A percentile compares a stretch with the other conserved stretches of the same genome.
Conservation (phyloP, 768 basidiomycete species). For the Boletus vermiculosoides region DNA sequence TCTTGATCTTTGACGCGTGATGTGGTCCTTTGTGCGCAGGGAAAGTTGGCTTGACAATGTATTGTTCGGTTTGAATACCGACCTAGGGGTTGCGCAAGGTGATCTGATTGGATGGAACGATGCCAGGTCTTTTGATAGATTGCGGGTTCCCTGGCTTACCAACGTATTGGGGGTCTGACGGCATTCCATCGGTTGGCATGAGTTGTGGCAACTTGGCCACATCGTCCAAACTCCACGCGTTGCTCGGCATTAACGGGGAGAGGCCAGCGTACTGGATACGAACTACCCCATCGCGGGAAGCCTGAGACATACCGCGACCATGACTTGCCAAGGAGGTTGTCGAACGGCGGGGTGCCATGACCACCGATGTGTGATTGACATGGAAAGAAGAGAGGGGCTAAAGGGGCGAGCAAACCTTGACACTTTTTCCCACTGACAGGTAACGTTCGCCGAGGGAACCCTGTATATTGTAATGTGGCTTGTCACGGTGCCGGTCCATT, state of each 20-base stretch:
- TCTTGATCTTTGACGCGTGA: neutral
- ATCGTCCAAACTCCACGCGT: neutral
- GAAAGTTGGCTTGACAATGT: slow-evolving; percentile 3
- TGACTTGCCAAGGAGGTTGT: neutral
- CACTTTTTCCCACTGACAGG: slow-evolving; percentile 5
- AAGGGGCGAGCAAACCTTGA: neutral
- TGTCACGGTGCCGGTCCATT: slow-evolving; percentile 10
- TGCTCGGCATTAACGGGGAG: neutral
- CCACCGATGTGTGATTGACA: neutral
- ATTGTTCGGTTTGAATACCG: neutral
- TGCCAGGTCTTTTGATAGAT: neutral
- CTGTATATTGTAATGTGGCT: neutral
- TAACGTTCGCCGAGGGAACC: neutral
- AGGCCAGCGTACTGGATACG: neutral
- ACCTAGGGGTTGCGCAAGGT: neutral
- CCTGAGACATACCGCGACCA: neutral
- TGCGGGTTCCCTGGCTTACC: neutral
- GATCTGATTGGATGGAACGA: slow-evolving; percentile 10
- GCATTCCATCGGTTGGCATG: slow-evolving; percentile 5
- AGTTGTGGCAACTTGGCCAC: neutral
- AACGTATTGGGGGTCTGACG: neutral
- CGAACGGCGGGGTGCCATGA: neutral
- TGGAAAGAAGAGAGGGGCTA: neutral
- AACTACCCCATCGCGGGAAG: neutral
- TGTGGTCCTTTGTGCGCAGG: neutral